phyloP scores from a whole-genome alignment of 192 early-diverging fungal species.

The Coemansia sp. region DNA sequence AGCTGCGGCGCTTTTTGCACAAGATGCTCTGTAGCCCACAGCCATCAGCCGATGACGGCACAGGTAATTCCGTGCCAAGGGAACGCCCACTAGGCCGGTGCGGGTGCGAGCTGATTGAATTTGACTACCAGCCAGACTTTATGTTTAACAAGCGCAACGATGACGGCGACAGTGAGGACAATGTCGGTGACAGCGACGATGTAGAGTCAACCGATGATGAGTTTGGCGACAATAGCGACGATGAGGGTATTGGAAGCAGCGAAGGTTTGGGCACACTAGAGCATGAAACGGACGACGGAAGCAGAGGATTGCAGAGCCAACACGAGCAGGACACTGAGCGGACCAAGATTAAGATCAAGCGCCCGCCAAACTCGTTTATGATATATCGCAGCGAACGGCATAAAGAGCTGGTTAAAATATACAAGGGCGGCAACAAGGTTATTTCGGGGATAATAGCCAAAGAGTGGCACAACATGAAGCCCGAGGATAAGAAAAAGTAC shows the following conservation, averaged over 20 bases:
- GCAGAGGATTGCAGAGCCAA: background rate
- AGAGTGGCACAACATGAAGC: constrained; percentile 39
- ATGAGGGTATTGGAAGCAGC: background rate
- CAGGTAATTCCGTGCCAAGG: background rate
- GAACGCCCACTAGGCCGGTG: constrained; percentile 30
- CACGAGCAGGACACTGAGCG: constrained; percentile 23
- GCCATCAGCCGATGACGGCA: background rate
- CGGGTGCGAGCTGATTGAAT: constrained; percentile 46
- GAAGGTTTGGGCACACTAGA: constrained; percentile 1
- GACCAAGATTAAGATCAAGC: constrained; percentile 45
- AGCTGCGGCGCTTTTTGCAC: constrained; percentile 36
- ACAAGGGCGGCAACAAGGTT: constrained; percentile 49
- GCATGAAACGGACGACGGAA: background rate
- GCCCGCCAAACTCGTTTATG: constrained; percentile 53
- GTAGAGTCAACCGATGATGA: too few species aligned
- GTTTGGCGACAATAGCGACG: background rate
- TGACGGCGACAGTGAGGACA: constrained; percentile 1
- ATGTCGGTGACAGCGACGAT: background rate
- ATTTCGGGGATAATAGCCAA: constrained; percentile 45
- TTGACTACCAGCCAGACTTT: constrained; percentile 49
- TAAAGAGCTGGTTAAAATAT: constrained; percentile 42
- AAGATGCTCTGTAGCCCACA: constrained; percentile 30
- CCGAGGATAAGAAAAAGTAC: constrained; percentile 27
- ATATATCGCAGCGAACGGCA: constrained; percentile 47
- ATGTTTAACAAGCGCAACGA: constrained; percentile 40